A percentile compares a stretch with the other conserved stretches of the same genome.
These are phyloP conservation scores for Myotisia sp. DNA, from an alignment of 2,329 filamentous ascomycete genomes.

Conservation along the genomic window DNA sequence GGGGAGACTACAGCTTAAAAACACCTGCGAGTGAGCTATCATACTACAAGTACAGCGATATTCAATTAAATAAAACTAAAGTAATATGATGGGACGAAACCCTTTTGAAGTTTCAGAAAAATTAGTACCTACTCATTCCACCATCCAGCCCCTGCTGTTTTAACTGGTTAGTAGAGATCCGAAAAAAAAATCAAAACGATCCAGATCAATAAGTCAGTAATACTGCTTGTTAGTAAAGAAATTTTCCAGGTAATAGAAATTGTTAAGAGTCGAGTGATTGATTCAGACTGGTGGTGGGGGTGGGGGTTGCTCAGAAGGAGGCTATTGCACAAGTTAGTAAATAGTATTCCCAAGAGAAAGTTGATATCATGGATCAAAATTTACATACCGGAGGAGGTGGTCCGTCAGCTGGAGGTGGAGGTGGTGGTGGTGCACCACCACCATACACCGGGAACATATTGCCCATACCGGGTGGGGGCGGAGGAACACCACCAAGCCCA, in stretches of 20 bases:
- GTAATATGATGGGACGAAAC: no score
- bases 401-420: conserved; percentile 29
- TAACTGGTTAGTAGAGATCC: no score
- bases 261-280: not conserved
- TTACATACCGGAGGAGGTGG: conserved; percentile 29
- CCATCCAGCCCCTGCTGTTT: no score
- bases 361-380: not conserved
- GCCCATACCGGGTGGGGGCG: conserved; percentile 34
- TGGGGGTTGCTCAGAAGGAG: conserved; percentile 44
- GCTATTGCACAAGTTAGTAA: conserved; percentile 19
- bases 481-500: conserved; percentile 46
- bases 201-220: no score
- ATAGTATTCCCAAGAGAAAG: not conserved
- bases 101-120: no score
- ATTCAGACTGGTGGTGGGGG: conserved; percentile 46
- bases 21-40: no score
- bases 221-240: conserved; percentile 1
- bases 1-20: no score
- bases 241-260: not conserved
- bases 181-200: no score
- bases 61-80: no score
- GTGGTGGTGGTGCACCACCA: conserved; percentile 24
- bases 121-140: no score
- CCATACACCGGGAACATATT: conserved; percentile 25
- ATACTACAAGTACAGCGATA: no score